Evolutionary conservation across 306 rosid species (phyloP).

Genomic region (Sechiopsis laciniata): DNA sequence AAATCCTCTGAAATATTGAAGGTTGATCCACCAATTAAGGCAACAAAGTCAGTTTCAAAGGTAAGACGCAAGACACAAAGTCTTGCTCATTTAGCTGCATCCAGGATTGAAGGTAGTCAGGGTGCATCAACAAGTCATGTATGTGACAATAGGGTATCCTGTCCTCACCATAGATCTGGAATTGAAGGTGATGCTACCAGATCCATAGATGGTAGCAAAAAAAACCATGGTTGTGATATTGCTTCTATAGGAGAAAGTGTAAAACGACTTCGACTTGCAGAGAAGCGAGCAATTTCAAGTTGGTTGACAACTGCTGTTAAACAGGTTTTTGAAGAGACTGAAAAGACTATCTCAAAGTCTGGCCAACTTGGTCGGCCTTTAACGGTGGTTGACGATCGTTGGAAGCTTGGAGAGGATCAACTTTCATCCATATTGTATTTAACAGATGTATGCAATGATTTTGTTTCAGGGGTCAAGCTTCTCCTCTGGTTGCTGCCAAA

Average conservation of each 20-base stretch:
- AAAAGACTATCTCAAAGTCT: conserved; percentile 49
- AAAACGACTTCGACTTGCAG: conserved; percentile 64
- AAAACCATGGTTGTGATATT: conserved; percentile 43
- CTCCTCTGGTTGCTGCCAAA: conserved; percentile 92
- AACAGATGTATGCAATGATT: conserved; percentile 71
- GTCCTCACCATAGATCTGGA: conserved; percentile 72
- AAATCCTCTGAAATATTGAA: conserved; percentile 57
- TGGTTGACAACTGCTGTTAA: conserved; percentile 64
- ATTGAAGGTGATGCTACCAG: conserved; percentile 54
- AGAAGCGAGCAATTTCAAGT: conserved; percentile 61
- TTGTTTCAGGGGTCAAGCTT: conserved; percentile 69
- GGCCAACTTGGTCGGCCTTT: conserved; percentile 69
- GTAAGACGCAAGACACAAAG: conserved; percentile 74
- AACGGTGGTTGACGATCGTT: conserved; percentile 54
- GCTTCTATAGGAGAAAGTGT: conserved; percentile 61
- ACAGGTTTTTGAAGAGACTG: conserved; percentile 62
- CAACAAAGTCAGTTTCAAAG: conserved; percentile 61
- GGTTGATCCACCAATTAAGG: conserved; percentile 64
- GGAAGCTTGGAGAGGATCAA: conserved; percentile 94
- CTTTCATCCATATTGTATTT: conserved; percentile 65
- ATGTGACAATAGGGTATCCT: conserved; percentile 71
- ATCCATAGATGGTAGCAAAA: conserved; percentile 44
- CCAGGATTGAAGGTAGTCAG: conserved; percentile 95
- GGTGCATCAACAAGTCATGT: conserved; percentile 97
- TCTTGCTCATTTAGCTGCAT: conserved; percentile 80